phyloP scores from a whole-genome alignment of 1,284 basidiomycete genomes.

The Moesziomyces sp. region DNA sequence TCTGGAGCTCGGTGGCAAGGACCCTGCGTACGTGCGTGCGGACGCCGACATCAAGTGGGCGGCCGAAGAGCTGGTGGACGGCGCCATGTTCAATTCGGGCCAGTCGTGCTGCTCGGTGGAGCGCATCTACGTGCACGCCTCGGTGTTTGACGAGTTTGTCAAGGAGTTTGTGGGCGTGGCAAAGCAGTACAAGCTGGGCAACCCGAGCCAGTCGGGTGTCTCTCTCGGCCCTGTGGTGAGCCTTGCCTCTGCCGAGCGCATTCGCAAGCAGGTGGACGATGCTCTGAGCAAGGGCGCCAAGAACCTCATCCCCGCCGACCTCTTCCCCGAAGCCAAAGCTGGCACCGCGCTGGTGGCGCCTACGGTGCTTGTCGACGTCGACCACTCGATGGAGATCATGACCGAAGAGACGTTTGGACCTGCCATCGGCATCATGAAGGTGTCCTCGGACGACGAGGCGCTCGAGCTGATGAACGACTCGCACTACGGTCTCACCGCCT shows the following conservation, averaged over 20 bases:
- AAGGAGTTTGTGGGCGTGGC: conserved; percentile 78
- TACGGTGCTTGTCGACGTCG: conserved; percentile 85
- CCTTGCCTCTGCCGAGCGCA: conserved; percentile 81
- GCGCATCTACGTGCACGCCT: conserved; percentile 92
- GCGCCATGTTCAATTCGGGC: conserved; percentile 94
- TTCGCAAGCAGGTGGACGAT: conserved; percentile 84
- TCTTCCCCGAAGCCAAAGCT: conserved; percentile 75
- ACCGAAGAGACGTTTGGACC: conserved; percentile 79
- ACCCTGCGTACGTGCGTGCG: conserved; percentile 87
- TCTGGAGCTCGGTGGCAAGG: conserved; percentile 89
- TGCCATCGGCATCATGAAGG: conserved; percentile 88
- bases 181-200: conserved; percentile 85
- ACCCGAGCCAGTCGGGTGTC: conserved; percentile 79
- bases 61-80: conserved; percentile 87
- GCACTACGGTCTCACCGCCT: conserved; percentile 91
- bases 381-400: conserved; percentile 95
- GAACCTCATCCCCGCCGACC: conserved; percentile 48
- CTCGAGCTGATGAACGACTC: conserved; percentile 93
- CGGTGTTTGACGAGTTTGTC: conserved; percentile 83
- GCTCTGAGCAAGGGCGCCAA: conserved; percentile 70
- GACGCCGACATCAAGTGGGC: conserved; percentile 88
- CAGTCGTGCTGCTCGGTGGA: conserved; percentile 89
- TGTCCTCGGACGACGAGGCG: conserved; percentile 83
- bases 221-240: conserved; percentile 92
- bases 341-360: conserved; percentile 88